Evolutionary conservation across 495 filamentous ascomycete genomes (phyloP), one percentile per base, ranked within the genome.

Genomic region (Penicillium cosmopolitanum): DNA sequence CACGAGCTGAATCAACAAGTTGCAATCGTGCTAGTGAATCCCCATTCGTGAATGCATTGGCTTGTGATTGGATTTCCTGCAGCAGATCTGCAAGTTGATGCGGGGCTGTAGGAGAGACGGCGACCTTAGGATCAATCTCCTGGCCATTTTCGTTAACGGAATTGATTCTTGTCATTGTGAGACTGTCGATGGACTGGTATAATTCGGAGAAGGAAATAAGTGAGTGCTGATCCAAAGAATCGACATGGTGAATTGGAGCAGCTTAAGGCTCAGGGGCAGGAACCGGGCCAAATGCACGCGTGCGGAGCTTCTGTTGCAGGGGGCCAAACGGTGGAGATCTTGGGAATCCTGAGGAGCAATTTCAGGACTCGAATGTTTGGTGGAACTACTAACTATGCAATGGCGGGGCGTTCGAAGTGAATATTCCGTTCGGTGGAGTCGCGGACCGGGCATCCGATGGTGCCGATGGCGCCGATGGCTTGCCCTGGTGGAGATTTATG

Each of bases 1-100:
- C 63, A 16, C 66, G 58, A 12, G 62, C 66, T 11, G 56, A 34
- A 21, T 69, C 66, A 12, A 67, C 44, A 4, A 69, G 57, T n/a
- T 60, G 51, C 18, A 64, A 19, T 5, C 66, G 61, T 19, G 57
- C 51, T 21, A 40, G 15, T 9, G 48, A 8, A 13, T 58, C 28
- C 3, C 50, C 56, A 16, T 53, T 44, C 1, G 6, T 44, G 25
- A 36, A 58, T 6, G 50, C 56, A n/a, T 46, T n/a, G 7, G 56
- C 42, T 5, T 58, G 28, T 3, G n/a, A 19, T 5, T 53, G 21
- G 18, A 58, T 59, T n/a, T 53, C 50, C n/a, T 46, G 12, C 12
- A 35, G 23, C 35, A 58, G 36, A 15, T 50, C 15, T 4, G 19
- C 23, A 25, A 58, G 56, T 12, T 47, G 5, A 15, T 46, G 47